These are phyloP conservation scores for Thecaphora thlaspeos DNA, from an alignment of 1,284 basidiomycete genomes.

Conservation along the genomic window DNA sequence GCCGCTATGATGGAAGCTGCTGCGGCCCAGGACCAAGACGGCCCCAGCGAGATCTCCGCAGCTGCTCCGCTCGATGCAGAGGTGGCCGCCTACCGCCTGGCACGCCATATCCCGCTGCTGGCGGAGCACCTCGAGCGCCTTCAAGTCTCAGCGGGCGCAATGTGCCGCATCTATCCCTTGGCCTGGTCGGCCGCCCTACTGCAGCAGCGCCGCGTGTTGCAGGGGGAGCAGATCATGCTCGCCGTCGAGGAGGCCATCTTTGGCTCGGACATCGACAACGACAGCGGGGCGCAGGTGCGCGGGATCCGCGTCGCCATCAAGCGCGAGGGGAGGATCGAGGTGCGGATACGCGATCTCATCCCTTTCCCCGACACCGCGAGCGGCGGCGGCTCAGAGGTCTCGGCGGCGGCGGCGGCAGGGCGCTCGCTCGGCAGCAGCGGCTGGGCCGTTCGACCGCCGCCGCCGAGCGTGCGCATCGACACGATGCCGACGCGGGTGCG, in stretches of 20 bases:
- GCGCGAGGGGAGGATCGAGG: conserved; percentile 15
- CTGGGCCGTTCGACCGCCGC: background rate
- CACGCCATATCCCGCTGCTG: conserved; percentile 21
- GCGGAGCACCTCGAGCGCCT: conserved; percentile 24
- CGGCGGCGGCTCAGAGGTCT: too few species aligned
- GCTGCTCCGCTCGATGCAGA: background rate
- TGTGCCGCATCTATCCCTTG: conserved; percentile 24
- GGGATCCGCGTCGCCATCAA: conserved; percentile 26
- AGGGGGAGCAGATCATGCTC: conserved; percentile 13
- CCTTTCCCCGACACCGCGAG: too few species aligned
- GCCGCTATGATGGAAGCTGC: conserved; percentile 3
- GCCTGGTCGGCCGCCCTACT: conserved; percentile 22
- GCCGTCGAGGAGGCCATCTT: conserved; percentile 16
- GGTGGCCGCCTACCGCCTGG: conserved; percentile 13
- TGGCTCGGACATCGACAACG: background rate
- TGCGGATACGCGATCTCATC: conserved; percentile 18
- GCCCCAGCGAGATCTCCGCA: background rate
- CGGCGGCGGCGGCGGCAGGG: background rate
- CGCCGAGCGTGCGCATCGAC: conserved; percentile 24
- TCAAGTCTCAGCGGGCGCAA: conserved; percentile 18
- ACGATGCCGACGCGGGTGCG: conserved; percentile 20
- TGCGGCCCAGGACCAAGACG: background rate
- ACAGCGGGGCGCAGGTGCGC: conserved; percentile 2
- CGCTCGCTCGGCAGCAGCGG: too few species aligned
- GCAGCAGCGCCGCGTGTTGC: conserved; percentile 14